Evolutionary conservation across 768 basidiomycete genomes (phyloP), one percentile per base, ranked within the genome.

Genomic region (Coprinopsis strossmayeri): DNA sequence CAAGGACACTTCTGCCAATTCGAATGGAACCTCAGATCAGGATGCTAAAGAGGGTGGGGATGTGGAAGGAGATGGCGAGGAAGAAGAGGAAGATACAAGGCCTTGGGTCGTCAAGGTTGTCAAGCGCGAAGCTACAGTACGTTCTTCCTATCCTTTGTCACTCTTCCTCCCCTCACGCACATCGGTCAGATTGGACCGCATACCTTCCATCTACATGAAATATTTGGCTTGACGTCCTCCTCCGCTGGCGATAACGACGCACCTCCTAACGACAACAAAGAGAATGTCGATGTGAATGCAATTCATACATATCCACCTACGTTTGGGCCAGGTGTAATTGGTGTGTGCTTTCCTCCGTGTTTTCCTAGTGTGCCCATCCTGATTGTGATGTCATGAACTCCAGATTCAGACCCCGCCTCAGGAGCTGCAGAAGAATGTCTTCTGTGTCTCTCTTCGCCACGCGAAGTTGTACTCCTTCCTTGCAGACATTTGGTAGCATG

Each of bases 401-500:
- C n/a, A n/a, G n/a, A n/a, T n/a, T n/a, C n/a, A n/a, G n/a, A n/a
- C n/a, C n/a, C n/a, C n/a, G n/a, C n/a, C n/a, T n/a, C n/a, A n/a
- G n/a, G n/a, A n/a, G n/a, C n/a, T n/a, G n/a, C n/a, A 17, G 87
- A 87, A 37, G 93, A 96, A 61, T 96, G 93, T 68, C 81, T 97
- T 10, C 73, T 97, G 27, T 97, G 93, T 59, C 77, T 97, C 37
- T 88, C 87, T 2, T 82, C 84, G 0, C 86, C 91, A 1, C 78
- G 91, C 41, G 91, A 95, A 59, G 93, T 97, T 34, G 91, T 97
- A 5, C 78, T 97, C 11, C 78, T 96, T 3, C 93, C 93, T 0
- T 97, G 93, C 63, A 72, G 93, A 40, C 93, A 97, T 67, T 76
- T 97, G 25, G 93, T 97, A 50, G 93, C 93, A 3, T 97, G 93